Conservation (phyloP, 345 rosid species). For the Brassica incana region DNA sequence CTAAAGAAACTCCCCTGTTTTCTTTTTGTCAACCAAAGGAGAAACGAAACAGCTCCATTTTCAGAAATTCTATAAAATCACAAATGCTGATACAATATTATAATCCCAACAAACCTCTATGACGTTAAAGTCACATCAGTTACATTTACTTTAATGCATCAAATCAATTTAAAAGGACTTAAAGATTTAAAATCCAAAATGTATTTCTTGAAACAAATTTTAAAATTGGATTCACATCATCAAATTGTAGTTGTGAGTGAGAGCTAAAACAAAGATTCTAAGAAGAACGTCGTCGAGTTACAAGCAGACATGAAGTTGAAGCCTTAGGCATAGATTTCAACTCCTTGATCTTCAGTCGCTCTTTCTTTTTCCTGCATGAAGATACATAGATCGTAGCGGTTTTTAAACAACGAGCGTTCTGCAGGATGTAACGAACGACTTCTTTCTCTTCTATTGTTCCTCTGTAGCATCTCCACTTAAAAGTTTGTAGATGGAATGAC, state of each 20-base stretch:
- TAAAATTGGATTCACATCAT: background rate
- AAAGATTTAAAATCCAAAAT: background rate
- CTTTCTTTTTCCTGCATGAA: background rate
- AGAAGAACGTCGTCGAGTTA: background rate
- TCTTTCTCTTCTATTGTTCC: background rate
- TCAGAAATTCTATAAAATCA: background rate
- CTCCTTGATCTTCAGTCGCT: background rate
- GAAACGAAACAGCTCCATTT: background rate
- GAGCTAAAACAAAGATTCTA: background rate
- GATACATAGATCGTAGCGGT: background rate
- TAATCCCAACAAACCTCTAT: background rate
- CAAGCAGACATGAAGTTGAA: conserved; percentile 18
- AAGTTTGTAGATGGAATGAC: background rate
- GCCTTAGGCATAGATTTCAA: conserved; percentile 1
- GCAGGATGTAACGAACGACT: background rate
- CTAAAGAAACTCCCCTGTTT: background rate
- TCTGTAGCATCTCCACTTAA: background rate
- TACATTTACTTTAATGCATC: background rate
- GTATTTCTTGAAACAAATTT: background rate
- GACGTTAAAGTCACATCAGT: too few species aligned
- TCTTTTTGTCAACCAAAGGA: background rate
- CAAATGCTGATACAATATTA: background rate
- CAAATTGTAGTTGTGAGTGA: background rate
- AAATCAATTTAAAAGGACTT: background rate
- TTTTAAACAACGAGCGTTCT: background rate